Conservation (phyloP, 176 grass and related monocot species). For the Juncus effusus region DNA sequence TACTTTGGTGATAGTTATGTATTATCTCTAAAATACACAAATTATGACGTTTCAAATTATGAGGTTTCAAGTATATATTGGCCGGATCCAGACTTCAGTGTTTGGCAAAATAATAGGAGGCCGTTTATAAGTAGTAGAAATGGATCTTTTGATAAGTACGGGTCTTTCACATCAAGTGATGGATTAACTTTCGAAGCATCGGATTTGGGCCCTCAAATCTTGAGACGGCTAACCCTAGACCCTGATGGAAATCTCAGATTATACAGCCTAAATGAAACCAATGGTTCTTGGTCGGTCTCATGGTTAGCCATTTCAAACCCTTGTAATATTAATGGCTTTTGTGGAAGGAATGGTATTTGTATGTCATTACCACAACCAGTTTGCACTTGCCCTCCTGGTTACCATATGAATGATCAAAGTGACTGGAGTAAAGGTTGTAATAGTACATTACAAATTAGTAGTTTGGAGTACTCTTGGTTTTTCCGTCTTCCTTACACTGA, state of each 20-base stretch:
- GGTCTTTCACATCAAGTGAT: constrained; percentile 20
- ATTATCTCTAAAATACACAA: constrained; percentile 19
- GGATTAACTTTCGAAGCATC: constrained; percentile 19
- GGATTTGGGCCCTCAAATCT: constrained; percentile 8
- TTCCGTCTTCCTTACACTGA: constrained; percentile 11
- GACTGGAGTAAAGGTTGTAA: constrained; percentile 29
- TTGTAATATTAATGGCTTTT: constrained; percentile 21
- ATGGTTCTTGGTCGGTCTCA: constrained; percentile 24
- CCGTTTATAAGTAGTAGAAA: constrained; percentile 9
- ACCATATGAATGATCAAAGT: constrained; percentile 13
- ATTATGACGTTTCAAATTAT: constrained; percentile 3
- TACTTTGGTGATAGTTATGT: constrained; percentile 35
- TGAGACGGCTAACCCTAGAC: constrained; percentile 21
- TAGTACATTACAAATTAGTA: background rate
- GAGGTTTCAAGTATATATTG: constrained; percentile 27
- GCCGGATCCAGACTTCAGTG: constrained; percentile 2
- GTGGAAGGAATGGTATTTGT: constrained; percentile 25
- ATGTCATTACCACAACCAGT: background rate
- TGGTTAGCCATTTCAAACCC: constrained; percentile 18
- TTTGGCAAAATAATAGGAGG: constrained; percentile 17
- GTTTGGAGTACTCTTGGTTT: background rate
- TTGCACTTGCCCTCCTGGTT: constrained; percentile 28
- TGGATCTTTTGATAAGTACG: constrained; percentile 1
- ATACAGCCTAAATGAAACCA: constrained; percentile 18
- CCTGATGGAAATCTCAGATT: constrained; percentile 22